phyloP scores from a whole-genome alignment of 192 early-diverging fungal species.

The Entomortierella chlamydospora region DNA sequence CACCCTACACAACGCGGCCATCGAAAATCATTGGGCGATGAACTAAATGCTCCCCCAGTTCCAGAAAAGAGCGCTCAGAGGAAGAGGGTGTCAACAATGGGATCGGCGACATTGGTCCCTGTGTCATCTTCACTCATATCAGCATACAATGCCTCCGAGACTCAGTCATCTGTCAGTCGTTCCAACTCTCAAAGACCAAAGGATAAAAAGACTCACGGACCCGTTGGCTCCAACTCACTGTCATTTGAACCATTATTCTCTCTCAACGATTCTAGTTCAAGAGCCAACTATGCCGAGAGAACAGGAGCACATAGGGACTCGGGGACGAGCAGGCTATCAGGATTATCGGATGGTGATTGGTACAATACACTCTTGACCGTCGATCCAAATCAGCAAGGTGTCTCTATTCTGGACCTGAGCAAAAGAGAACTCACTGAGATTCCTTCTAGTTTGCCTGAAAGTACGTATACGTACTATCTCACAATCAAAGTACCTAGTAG shows the following conservation, averaged over 20 bases:
- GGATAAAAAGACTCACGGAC: conserved; percentile 21
- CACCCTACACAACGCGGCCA: conserved; percentile 19
- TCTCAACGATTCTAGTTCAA: conserved; percentile 23
- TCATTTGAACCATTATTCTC: conserved; percentile 47
- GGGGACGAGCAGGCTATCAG: conserved; percentile 17
- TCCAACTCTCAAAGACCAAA: conserved; percentile 6
- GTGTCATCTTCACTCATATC: conserved; percentile 19
- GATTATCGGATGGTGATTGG: conserved; percentile 44
- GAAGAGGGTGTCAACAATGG: conserved; percentile 47
- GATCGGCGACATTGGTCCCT: conserved; percentile 13
- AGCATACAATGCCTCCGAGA: conserved; percentile 6
- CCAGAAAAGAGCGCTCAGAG: conserved; percentile 45
- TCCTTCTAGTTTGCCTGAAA: conserved; percentile 24
- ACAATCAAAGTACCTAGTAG: no score
- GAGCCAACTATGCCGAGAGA: background rate
- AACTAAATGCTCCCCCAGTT: conserved; percentile 30
- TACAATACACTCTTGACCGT: conserved; percentile 4
- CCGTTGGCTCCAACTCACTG: conserved; percentile 17
- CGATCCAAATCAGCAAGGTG: conserved; percentile 29
- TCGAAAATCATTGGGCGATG: conserved; percentile 43
- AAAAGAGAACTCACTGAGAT: conserved; percentile 42
- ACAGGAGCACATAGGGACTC: background rate
- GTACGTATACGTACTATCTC: conserved; percentile 5
- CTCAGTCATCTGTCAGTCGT: background rate
- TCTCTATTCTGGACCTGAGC: conserved; percentile 41